These are phyloP conservation scores for Didymella arachidicola DNA, from an alignment of 2,329 filamentous ascomycete genomes.

Conservation along the genomic window DNA sequence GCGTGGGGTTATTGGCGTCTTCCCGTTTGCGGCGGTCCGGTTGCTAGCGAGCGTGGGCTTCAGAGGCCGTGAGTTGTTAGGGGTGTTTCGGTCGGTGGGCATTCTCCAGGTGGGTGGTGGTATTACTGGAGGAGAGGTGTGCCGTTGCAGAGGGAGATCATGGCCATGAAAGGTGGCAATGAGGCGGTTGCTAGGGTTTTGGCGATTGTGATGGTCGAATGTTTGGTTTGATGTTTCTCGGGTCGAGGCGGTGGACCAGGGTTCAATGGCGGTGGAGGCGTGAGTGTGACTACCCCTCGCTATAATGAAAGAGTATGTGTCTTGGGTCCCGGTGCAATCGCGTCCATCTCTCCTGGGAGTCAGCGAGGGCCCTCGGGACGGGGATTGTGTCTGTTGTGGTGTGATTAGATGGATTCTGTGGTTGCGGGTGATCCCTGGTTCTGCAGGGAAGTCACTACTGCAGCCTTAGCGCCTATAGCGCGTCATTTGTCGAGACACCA, in stretches of 20 bases:
- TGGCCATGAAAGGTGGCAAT: conserved; percentile 41
- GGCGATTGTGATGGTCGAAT: conserved; percentile 31
- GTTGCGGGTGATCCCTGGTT: conserved; percentile 27
- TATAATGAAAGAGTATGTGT: conserved; percentile 7
- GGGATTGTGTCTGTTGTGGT: conserved; percentile 31
- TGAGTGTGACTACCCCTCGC: conserved; percentile 8
- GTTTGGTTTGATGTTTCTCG: conserved; percentile 20
- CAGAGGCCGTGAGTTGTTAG: conserved; percentile 65
- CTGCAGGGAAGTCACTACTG: conserved; percentile 8
- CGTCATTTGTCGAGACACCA: conserved; percentile 28
- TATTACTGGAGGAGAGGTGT: conserved; percentile 26
- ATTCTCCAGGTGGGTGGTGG: conserved; percentile 40
- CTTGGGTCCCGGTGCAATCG: conserved; percentile 2
- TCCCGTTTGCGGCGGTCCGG: conserved; percentile 55
- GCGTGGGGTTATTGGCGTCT: conserved; percentile 67
- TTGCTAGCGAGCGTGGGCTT: conserved; percentile 73
- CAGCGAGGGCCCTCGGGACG: conserved; percentile 24
- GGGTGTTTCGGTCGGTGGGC: conserved; percentile 53
- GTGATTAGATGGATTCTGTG: conserved; percentile 23
- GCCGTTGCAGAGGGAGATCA: conserved; percentile 34
- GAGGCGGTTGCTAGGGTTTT: conserved; percentile 36
- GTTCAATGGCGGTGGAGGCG: conserved; percentile 29
- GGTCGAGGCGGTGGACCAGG: conserved; percentile 16
- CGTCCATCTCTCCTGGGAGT: conserved; percentile 16
- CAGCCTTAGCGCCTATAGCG: conserved; percentile 26